phyloP scores from a whole-genome alignment of 2,329 filamentous ascomycete species.

The Fusarium sp. region DNA sequence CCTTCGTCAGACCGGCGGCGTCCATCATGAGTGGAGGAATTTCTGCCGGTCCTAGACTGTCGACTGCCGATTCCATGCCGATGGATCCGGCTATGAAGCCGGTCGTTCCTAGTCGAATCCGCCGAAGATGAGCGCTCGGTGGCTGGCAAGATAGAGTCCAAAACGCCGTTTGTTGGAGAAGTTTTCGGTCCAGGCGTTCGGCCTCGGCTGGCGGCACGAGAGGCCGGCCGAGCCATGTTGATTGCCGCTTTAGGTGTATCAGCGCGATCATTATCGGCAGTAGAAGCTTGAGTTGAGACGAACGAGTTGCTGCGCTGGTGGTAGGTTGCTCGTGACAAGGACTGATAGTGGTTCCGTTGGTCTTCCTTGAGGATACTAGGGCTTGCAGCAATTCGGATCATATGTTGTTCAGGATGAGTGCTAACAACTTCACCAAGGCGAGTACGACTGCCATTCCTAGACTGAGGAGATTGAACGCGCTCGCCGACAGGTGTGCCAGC shows the following conservation, averaged over 20 bases:
- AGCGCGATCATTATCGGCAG: background rate
- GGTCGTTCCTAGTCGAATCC: conserved; percentile 34
- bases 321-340: background rate
- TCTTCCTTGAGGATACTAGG: conserved; percentile 28
- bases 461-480: background rate
- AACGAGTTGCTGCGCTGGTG: conserved; percentile 35
- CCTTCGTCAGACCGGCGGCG: conserved; percentile 8
- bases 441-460: conserved; percentile 16
- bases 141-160: background rate
- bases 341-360: background rate
- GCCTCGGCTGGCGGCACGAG: conserved; percentile 30
- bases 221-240: conserved; percentile 6
- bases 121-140: conserved; percentile 19
- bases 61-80: background rate
- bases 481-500: conserved; percentile 9
- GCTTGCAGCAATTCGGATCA: conserved; percentile 32
- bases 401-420: background rate
- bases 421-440: background rate
- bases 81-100: conserved; percentile 20
- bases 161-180: background rate
- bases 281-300: background rate
- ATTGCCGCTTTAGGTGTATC: conserved; percentile 5
- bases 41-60: conserved; percentile 4
- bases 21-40: background rate
- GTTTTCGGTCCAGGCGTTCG: conserved; percentile 25